Percentiles rank a stretch among this genome's conserved stretches.
phyloP scores from a whole-genome alignment of 1,284 basidiomycete species.

The Microbotryum violaceum region DNA sequence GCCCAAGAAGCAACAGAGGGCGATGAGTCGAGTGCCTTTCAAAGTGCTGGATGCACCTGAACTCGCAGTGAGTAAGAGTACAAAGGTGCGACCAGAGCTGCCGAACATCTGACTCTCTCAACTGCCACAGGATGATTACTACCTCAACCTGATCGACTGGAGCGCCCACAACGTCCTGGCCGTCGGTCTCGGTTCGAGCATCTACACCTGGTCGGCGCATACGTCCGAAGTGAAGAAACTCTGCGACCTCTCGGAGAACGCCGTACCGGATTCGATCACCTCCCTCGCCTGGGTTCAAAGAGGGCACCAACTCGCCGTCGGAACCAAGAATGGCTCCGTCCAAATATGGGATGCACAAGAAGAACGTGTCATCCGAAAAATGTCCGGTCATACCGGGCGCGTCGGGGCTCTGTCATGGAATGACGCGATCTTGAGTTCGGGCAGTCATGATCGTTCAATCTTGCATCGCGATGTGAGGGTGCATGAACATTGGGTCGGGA shows the following conservation, averaged over 20 bases:
- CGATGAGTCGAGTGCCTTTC: slow-evolving; percentile 90
- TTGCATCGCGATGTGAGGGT: slow-evolving; percentile 85
- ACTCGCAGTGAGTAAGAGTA: slow-evolving; percentile 50
- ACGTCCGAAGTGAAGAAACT: slow-evolving; percentile 86
- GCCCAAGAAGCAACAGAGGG: slow-evolving; percentile 70
- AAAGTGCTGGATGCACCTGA: slow-evolving; percentile 96
- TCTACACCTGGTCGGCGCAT: slow-evolving; percentile 95
- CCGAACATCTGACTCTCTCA: not conserved
- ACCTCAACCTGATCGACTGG: slow-evolving; percentile 97
- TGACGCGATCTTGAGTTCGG: slow-evolving; percentile 74
- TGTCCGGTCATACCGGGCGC: slow-evolving; percentile 74
- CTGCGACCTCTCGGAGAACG: slow-evolving; percentile 60
- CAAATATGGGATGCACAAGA: slow-evolving; percentile 84
- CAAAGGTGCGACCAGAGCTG: slow-evolving; percentile 12
- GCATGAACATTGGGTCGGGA: slow-evolving; percentile 62
- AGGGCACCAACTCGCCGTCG: slow-evolving; percentile 81
- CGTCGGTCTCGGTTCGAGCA: slow-evolving; percentile 82
- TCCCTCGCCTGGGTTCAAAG: slow-evolving; percentile 88
- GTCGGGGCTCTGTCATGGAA: slow-evolving; percentile 96
- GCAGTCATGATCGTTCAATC: slow-evolving; percentile 83
- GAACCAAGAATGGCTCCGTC: slow-evolving; percentile 75
- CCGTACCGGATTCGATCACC: slow-evolving; percentile 55
- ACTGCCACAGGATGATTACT: slow-evolving; percentile 70
- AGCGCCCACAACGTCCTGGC: slow-evolving; percentile 87
- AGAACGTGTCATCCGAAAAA: slow-evolving; percentile 69